Base-by-base conservation (phyloP, 1,284 basidiomycete species). In the Fomes fomentarius region DNA sequence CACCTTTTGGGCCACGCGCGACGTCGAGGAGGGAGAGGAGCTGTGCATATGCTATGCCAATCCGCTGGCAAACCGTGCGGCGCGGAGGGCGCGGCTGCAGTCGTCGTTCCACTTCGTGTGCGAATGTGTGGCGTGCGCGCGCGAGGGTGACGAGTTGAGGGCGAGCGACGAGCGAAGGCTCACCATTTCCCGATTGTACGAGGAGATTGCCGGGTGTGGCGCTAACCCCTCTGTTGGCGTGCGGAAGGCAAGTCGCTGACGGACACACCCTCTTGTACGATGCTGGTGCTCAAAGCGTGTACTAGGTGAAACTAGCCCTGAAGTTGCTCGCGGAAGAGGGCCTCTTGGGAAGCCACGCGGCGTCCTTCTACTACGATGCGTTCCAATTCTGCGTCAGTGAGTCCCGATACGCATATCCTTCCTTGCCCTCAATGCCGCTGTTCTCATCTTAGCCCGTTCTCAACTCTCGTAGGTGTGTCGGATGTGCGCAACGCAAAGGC, bases 31-130 rank as follows among this genome's bases (percentile, higher is more conserved):
- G 7, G 83, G 78, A 6, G 82, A 86, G 57, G 84, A 87, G 57
- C 66, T 87, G 35, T 84, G 81, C 60, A 84, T 81, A 57, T 80
- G 75, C 53, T 87, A 87, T 60, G 71, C 78, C 47, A 76, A 81
- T 50, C 65, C 74, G 1, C 68, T 77, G 24, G 74, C 73, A 15
- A 55, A 63, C 0, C 72, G 72, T 22, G 58, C 60, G 24, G 68
- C 75, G 47, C 72, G 82, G 46, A 67, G 71, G 40, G 61, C 63
- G 25, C 68, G 76, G 44, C 64, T 84, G 39, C 65, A 72, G 44
- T 63, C 65, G 31, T 75, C 75, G 24, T 86, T 83, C 78, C 81
- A 79, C 56, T 87, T 86, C 58, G 71, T 70, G 10, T 87, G 84
- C 58, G 62, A 55, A 1, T 87, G 84, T 64, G 56, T 62, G 14